Base-by-base conservation (phyloP, 306 rosid species). In the Quercus glauca region DNA sequence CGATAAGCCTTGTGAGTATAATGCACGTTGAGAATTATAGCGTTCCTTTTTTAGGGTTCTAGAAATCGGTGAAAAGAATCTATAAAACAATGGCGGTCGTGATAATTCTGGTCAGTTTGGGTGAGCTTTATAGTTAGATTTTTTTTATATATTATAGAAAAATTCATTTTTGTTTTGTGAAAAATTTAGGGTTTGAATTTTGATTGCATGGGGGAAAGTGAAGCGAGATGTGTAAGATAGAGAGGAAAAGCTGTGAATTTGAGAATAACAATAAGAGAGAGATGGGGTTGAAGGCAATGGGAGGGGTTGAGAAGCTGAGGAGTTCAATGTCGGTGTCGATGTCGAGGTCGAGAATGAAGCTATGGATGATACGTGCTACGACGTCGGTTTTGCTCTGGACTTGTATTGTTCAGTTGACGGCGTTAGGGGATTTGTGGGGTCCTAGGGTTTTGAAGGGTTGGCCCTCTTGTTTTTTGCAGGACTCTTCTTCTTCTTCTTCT, bases 401-500 rank as follows among this genome's bases (percentile, higher is more conserved):
- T 28, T 92, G 99, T 67, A 28, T 95, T 33, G 97, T 95, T 52
- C 99, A 95, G 87, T 86, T 95, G 73, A 95, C 94, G 61, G 90
- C 98, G 8, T 74, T 95, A 53, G 98, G 99, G 26, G 96, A 95
- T 79, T 80, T 89, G 82, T 95, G 99, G 99, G 96, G 96, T 29
- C 99, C 99, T 5, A 88, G 98, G 87, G 97, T 90, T 80, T 89
- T 95, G 90, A 95, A 93, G 71, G 99, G 99, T 6, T 95, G 99
- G 99, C 99, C 99, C 70, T 91, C 99, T 35, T 95, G 98, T 77
- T 95, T 95, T 68, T 80, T 92, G 49, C 91, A 86, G 73, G 97
- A 91, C 70, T 87, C 90, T 17, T 85, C 89, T 11, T 45, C 52
- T 37, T 33, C 35, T 33, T 33, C 41, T 35, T 37, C 45, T 7